Evolutionary conservation across 352 stramenopile genomes (phyloP), one percentile per base, ranked within the genome.

Genomic region (Elongisporangium senticosum): DNA sequence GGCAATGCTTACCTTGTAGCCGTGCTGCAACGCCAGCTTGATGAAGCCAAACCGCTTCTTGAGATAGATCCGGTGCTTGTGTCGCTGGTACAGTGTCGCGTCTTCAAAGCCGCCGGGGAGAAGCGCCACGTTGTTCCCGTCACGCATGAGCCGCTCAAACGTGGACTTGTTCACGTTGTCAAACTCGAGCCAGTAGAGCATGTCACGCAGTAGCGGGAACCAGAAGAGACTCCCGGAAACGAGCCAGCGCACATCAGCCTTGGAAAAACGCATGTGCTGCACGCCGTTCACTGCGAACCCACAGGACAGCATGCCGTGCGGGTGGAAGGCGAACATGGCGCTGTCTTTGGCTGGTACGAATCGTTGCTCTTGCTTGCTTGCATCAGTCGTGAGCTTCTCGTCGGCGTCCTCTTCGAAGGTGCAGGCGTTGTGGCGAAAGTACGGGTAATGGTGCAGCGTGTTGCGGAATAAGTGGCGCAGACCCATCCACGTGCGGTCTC

Each of bases 21-120:
- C 93, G 65, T 93, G 72, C 71, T 98, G 81, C 10, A 98, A 72
- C 37, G 81, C 91, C 26, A 98, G 70, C 58, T 97, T 96, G 64
- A 98, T 87, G 69, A 98, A 98, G 3, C 95, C 95, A 40, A 89
- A 90, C 14, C 94, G 79, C 26, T 87, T 83, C 56, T 96, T 90
- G 53, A 98, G 72, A 59, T 87, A 98, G 23, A 98, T 81, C 56
- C 93, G 85, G 69, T 98, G 93, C 37, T 79, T 75, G 3, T 76
- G 76, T 15, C 76, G 74, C 49, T 78, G 66, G 53, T 80, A 96
- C 13, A 98, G 62, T 17, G 94, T 97, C 7, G 92, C 93, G 72
- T 98, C 95, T 67, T 98, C 90, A 62, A 98, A 97, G 14, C 95
- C 95, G 10, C 95, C 95, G 0, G 95, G 93, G 15, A 96, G 66